Evolutionary conservation across 495 filamentous ascomycete species (phyloP).

Genomic region (Aspergillus olivimuriae): DNA sequence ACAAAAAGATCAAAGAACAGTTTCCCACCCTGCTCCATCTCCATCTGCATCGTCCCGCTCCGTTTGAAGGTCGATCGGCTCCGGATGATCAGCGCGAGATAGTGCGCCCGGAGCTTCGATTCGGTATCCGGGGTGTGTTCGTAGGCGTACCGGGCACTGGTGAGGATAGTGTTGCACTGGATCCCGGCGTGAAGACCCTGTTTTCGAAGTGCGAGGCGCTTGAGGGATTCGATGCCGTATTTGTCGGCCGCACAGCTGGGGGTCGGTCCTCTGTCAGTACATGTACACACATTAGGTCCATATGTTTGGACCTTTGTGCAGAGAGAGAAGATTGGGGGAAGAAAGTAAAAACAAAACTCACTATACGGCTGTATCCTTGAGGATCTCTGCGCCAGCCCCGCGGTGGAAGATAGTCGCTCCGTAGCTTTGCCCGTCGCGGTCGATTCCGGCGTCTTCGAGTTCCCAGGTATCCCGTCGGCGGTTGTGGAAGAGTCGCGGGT

Average conservation of each 20-base stretch:
- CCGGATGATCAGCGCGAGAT: slow-evolving; percentile 85
- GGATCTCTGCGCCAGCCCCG: slow-evolving; percentile 56
- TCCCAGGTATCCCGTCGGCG: slow-evolving; percentile 62
- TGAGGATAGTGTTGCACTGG: slow-evolving; percentile 74
- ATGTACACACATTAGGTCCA: not conserved
- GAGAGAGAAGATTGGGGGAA: not conserved
- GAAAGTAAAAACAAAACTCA: slow-evolving; percentile 16
- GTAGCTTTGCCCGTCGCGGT: slow-evolving; percentile 23
- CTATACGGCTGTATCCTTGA: slow-evolving; percentile 89
- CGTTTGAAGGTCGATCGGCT: slow-evolving; percentile 80
- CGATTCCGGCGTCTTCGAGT: slow-evolving; percentile 48
- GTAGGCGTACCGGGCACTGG: slow-evolving; percentile 81
- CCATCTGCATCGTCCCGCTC: slow-evolving; percentile 93
- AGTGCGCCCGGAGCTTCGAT: slow-evolving; percentile 83
- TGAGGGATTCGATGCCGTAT: slow-evolving; percentile 74
- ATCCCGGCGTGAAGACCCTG: slow-evolving; percentile 79
- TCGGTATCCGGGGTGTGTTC: slow-evolving; percentile 82
- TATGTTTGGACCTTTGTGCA: not conserved
- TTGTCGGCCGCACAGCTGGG: slow-evolving; percentile 70
- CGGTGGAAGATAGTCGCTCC: slow-evolving; percentile 68
- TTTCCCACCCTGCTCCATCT: slow-evolving; percentile 82
- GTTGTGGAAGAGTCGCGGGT: slow-evolving; percentile 66
- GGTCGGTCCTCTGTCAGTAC: not conserved
- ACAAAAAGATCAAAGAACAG: slow-evolving; percentile 94
- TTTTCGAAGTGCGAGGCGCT: slow-evolving; percentile 76